Evolutionary conservation across 1,284 basidiomycete genomes (phyloP).

Genomic region (Neonothopanus nambi): DNA sequence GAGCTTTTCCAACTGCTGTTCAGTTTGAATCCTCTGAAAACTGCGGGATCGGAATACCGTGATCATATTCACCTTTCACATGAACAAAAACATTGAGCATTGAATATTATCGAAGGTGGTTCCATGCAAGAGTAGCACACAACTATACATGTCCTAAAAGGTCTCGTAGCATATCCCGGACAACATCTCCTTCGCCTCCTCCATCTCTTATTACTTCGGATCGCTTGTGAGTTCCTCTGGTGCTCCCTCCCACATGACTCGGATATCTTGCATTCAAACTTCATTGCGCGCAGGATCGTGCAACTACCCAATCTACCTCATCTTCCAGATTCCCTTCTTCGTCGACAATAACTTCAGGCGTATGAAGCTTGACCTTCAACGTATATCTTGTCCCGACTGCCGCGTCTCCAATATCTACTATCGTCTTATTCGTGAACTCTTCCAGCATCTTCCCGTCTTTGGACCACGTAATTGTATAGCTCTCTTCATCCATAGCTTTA

Average conservation of each 20-base stretch:
- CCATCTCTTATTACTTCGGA: no score
- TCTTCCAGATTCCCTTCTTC: conserved; percentile 30
- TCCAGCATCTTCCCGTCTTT: conserved; percentile 45
- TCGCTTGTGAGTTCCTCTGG: no score
- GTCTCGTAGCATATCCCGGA: no score
- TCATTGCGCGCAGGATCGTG: not conserved
- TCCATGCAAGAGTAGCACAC: no score
- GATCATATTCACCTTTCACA: no score
- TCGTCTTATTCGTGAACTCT: conserved; percentile 49
- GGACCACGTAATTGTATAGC: conserved; percentile 56
- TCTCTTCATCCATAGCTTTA: conserved; percentile 40
- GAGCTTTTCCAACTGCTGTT: no score
- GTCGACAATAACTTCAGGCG: conserved; percentile 57
- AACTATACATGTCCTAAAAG: no score
- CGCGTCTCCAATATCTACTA: conserved; percentile 36
- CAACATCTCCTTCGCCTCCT: no score
- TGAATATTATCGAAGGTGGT: no score
- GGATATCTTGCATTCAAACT: not conserved
- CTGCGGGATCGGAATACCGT: no score
- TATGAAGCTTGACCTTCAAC: conserved; percentile 50
- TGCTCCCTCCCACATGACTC: not conserved
- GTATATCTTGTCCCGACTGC: conserved; percentile 35
- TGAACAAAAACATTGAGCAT: no score
- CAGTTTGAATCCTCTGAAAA: no score
- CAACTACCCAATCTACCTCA: conserved; percentile 1